Percentiles rank a stretch among this genome's conserved stretches.
Evolutionary conservation across 2,329 filamentous ascomycete species (phyloP).

Genomic region (Colletotrichum plurivorum): DNA sequence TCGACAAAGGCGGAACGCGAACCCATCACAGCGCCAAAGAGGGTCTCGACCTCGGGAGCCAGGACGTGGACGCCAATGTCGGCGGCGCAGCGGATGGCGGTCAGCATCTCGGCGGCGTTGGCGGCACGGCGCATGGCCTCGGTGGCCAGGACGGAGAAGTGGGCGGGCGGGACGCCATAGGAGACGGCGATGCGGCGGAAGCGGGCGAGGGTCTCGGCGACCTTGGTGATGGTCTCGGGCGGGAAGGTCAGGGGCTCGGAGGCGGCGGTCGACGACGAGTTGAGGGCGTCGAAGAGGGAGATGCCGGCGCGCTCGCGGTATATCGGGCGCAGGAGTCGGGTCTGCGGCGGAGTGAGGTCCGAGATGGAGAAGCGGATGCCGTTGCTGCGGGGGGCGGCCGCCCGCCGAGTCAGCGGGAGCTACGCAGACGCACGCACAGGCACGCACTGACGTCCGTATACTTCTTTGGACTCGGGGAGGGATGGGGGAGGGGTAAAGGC

Average conservation of each 20-base stretch:
- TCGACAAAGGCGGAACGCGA: conserved; percentile 80
- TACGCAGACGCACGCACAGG: background rate
- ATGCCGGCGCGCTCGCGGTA: conserved; percentile 85
- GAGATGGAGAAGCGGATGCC: conserved; percentile 94
- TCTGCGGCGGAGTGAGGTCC: conserved; percentile 78
- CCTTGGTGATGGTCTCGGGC: conserved; percentile 71
- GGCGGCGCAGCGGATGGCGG: conserved; percentile 72
- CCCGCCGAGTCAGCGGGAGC: conserved; percentile 24
- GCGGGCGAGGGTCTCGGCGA: conserved; percentile 75
- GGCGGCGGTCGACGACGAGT: conserved; percentile 56
- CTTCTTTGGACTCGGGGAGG: background rate
- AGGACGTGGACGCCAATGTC: conserved; percentile 79
- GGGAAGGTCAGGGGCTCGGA: conserved; percentile 59
- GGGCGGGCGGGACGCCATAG: conserved; percentile 74
- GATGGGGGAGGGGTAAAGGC: background rate
- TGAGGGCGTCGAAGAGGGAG: conserved; percentile 88
- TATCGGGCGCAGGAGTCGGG: conserved; percentile 81
- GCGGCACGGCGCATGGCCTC: conserved; percentile 87
- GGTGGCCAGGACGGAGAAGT: conserved; percentile 85
- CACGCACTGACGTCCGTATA: background rate
- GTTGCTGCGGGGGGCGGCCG: conserved; percentile 71
- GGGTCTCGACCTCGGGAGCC: conserved; percentile 84
- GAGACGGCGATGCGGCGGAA: conserved; percentile 81
- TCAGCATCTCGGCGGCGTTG: conserved; percentile 79
- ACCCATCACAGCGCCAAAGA: conserved; percentile 83